These are phyloP conservation scores for Penicillium paxilli DNA, from an alignment of 495 filamentous ascomycete genomes.

Conservation along the genomic window DNA sequence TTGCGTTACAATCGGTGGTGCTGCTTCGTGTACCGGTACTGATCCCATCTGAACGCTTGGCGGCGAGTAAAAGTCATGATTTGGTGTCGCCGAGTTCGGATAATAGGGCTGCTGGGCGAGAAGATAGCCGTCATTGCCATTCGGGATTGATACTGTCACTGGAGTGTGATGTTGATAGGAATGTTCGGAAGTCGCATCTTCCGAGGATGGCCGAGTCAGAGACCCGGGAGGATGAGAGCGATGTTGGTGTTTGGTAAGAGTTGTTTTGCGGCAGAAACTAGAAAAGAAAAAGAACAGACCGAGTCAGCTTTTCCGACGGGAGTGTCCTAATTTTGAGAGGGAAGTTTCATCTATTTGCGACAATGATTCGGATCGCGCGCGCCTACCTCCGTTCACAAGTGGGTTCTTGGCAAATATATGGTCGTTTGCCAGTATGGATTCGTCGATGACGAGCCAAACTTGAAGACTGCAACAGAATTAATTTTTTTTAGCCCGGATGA, in stretches of 20 bases:
- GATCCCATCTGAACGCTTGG: constrained; percentile 34
- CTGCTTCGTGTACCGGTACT: constrained; percentile 31
- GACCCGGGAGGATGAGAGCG: constrained; percentile 67
- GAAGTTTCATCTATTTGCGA: no score
- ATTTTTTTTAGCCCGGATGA: no score
- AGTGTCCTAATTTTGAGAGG: background rate
- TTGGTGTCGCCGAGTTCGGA: constrained; percentile 35
- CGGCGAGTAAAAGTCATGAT: constrained; percentile 40
- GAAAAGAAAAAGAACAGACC: background rate
- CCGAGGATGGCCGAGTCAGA: constrained; percentile 42
- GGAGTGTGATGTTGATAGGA: constrained; percentile 36
- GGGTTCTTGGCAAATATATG: constrained; percentile 77
- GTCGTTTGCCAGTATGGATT: constrained; percentile 82
- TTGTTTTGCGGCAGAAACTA: constrained; percentile 88
- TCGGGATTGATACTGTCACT: constrained; percentile 29
- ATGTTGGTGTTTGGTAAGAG: constrained; percentile 79
- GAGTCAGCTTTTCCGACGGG: background rate
- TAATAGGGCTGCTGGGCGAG: constrained; percentile 44
- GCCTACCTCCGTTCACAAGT: constrained; percentile 79
- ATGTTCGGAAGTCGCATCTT: constrained; percentile 43
- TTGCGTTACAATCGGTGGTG: constrained; percentile 31
- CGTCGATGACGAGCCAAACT: constrained; percentile 83
- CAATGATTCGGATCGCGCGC: background rate
- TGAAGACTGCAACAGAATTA: constrained; percentile 68
- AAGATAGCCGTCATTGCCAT: constrained; percentile 41